A percentile compares a stretch with the other conserved stretches of the same genome.
Conservation (phyloP, 306 rosid genomes). For the Acacia melanoxylon region DNA sequence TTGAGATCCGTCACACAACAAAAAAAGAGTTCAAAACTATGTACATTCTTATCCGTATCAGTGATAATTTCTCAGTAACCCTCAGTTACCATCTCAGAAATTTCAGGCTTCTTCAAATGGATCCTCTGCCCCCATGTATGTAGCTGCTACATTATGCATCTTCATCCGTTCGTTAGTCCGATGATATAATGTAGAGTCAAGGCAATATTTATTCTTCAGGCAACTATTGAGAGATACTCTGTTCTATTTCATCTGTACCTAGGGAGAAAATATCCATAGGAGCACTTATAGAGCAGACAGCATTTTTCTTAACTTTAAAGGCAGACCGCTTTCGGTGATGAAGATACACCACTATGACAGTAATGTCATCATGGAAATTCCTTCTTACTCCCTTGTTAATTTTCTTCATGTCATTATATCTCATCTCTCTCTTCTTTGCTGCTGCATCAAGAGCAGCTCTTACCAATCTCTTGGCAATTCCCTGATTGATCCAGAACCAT, state of each 20-base stretch:
- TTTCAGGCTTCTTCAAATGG: not conserved
- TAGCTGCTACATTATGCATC: not conserved
- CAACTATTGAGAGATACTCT: constrained; percentile 39
- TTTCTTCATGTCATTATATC: constrained; percentile 83
- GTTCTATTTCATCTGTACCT: constrained; percentile 46
- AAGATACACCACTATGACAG: constrained; percentile 82
- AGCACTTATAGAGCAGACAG: constrained; percentile 58
- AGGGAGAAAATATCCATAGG: constrained; percentile 87
- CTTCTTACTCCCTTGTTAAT: constrained; percentile 82
- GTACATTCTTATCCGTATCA: not conserved
- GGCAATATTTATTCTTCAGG: constrained; percentile 35
- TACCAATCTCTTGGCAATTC: constrained; percentile 90
- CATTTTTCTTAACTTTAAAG: constrained; percentile 42
- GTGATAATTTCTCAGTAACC: not conserved
- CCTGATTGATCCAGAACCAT: constrained; percentile 50
- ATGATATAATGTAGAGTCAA: not conserved
- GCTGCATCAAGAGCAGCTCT: constrained; percentile 84
- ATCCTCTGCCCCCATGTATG: not conserved
- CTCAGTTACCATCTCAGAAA: not conserved
- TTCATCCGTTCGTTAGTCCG: not conserved
- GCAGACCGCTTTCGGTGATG: constrained; percentile 58
- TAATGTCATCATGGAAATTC: constrained; percentile 88
- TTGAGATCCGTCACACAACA: not conserved
- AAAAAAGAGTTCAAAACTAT: not conserved
- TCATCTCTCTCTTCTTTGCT: constrained; percentile 91